These are phyloP conservation scores for Aegilops bicornis DNA, from an alignment of 176 grass and related monocot species.

Conservation along the genomic window DNA sequence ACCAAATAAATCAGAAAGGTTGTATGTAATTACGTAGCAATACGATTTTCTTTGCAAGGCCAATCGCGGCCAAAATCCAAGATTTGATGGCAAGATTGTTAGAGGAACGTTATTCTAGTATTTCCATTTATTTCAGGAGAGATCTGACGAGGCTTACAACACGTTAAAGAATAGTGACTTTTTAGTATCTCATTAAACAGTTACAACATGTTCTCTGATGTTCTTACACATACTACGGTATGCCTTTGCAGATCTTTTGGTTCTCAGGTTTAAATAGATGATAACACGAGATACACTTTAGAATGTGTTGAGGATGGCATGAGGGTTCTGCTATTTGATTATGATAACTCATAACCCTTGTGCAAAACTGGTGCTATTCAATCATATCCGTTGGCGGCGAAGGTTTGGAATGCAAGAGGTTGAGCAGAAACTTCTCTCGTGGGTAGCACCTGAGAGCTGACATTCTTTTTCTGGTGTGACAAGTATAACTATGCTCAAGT, in stretches of 20 bases:
- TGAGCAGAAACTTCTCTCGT: conserved; percentile 71
- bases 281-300: conserved; percentile 86
- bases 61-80: too few relatives aligned
- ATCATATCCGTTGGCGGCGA: conserved; percentile 75
- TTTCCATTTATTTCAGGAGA: not conserved
- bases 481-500: not conserved
- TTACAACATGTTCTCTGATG: not conserved
- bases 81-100: too few relatives aligned
- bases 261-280: conserved; percentile 65
- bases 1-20: too few relatives aligned
- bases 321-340: conserved; percentile 70
- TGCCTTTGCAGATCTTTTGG: conserved; percentile 66
- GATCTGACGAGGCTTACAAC: not conserved
- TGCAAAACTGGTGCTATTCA: conserved; percentile 72
- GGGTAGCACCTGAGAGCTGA: conserved; percentile 51
- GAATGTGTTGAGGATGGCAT: conserved; percentile 89
- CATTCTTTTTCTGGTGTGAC: not conserved
- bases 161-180: not conserved
- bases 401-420: conserved; percentile 66
- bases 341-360: conserved; percentile 80
- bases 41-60: too few relatives aligned
- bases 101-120: not conserved
- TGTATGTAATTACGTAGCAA: too few relatives aligned
- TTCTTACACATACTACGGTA: not conserved
- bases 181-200: not conserved